A percentile compares a stretch with the other conserved stretches of the same genome.
Evolutionary conservation across 208 protist genomes (phyloP).

Genomic region (Acanthamoeba castellanii): DNA sequence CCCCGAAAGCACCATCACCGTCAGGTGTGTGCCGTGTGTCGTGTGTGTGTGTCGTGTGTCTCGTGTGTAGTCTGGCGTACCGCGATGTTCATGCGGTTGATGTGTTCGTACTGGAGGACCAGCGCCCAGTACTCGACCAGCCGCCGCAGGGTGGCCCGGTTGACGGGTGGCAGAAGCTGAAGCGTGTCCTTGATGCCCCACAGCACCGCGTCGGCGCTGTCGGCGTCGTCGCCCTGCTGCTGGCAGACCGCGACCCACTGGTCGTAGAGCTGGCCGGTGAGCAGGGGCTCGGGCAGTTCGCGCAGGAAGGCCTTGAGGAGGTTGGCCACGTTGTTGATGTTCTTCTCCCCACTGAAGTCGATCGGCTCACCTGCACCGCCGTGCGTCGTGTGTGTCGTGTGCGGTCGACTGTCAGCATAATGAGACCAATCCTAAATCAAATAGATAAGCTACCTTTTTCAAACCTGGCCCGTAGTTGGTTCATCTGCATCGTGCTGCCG

Average conservation of each 20-base stretch:
- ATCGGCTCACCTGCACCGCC: background rate
- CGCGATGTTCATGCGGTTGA: conserved; percentile 48
- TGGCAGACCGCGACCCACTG: background rate
- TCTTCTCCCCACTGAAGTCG: conserved; percentile 35
- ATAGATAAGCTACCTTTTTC: background rate
- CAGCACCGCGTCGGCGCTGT: background rate
- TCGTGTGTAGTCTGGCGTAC: background rate
- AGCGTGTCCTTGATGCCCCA: conserved; percentile 1
- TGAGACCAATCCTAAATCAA: too few species aligned
- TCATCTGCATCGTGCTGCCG: conserved; percentile 49
- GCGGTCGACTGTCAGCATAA: background rate
- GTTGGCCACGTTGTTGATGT: conserved; percentile 44
- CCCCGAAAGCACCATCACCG: background rate
- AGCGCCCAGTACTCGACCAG: conserved; percentile 15
- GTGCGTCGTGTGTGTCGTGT: background rate
- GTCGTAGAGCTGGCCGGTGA: background rate
- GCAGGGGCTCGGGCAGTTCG: conserved; percentile 10
- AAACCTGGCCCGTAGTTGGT: background rate
- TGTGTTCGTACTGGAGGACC: conserved; percentile 16
- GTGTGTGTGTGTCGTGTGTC: too few species aligned
- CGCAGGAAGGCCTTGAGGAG: conserved; percentile 25
- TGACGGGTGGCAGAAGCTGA: background rate
- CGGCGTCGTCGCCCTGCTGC: background rate
- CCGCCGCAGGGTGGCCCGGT: background rate
- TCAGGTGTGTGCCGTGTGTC: background rate